Base-by-base conservation (phyloP, 139 green algal genomes). In the Tetradesmus lagerheimii region DNA sequence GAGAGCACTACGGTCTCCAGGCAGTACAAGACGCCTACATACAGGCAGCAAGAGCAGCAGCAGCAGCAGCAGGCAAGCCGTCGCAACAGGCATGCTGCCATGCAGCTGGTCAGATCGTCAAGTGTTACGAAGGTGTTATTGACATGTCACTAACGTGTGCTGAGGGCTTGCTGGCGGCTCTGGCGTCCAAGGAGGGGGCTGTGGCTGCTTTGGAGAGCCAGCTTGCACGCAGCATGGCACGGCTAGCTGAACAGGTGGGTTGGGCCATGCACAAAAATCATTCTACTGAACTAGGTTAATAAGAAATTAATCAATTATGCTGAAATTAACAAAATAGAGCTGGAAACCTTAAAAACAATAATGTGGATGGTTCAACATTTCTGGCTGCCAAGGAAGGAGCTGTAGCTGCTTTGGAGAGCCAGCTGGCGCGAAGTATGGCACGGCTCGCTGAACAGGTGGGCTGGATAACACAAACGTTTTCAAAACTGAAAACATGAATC, bases 371-470 rank as follows among this genome's bases (percentile, higher is more conserved):
- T n/a, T n/a, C n/a, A n/a, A n/a, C n/a, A n/a, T n/a, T n/a, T 64
- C 38, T 62, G 23, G 38, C 18, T 20, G 38, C 50, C 6, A 64
- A 34, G 23, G 18, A 62, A 39, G 25, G 39, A 3, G 38, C 66
- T 37, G 29, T 27, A 16, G 79, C 50, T 75, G 80, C 80, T 12
- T 14, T 86, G 80, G 16, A 76, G 11, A 34, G 43, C 2, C 47
- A 75, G 31, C 50, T 86, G 50, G 31, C 20, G 18, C n/a, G 47
- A 6, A 86, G 80, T 34, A 86, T 86, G 80, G 18, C 27, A 31
- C 62, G 47, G n/a, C 12, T 76, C 11, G 80, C 71, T 34, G 29
- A 34, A 18, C 80, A 86, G 80, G 80, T 86, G 47, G 31, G 80
- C 25, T n/a, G n/a, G n/a, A n/a, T n/a, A n/a, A n/a, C n/a, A n/a